Base-by-base conservation (phyloP, 2,329 filamentous ascomycete genomes). In the Fusarium caatingaense region DNA sequence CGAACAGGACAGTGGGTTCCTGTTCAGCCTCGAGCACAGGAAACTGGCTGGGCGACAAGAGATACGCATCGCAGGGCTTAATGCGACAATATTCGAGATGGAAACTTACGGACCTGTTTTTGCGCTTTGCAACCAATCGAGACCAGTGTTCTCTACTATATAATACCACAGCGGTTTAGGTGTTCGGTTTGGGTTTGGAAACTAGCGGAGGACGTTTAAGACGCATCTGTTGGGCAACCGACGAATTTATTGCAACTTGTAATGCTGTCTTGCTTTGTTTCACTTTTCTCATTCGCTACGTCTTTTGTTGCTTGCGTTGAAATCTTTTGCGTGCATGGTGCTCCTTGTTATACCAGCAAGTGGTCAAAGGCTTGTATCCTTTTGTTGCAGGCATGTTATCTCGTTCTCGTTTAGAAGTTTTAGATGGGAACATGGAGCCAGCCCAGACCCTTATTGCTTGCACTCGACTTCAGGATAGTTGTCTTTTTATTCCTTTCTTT, bases 11-110 rank as follows among this genome's bases (percentile, higher is more conserved):
- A 80, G 49, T 81, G 80, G 79, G 65, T 78, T 34, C 72, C 74
- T 13, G 73, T 74, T 32, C 78, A 80, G 49, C 73, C 76, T 11
- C 69, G 77, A 47, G 71, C 72, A 11, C 73, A 74, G 27, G 79
- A 81, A 60, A 80, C 74, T 12, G 79, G 79, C 6, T 81, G 80
- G 79, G 80, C 80, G 57, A 80, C 79, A 32, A 70, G 68, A 28
- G 68, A 71, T 18, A 55, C 45, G 21, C 68, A 71, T 37, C 74
- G 76, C 53, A 76, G 74, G 48, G 51, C 60, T 40, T 72, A 74
- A 27, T 62, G 67, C 21, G 58, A 71, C 40, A 66, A 60, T 60
- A 66, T 61, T 51, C 44, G 61, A 53, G 41, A 25, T 53, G 60
- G 46, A 54, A 51, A 42, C 27, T 51, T 70, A 27, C 49, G 56